phyloP scores from a whole-genome alignment of 257 asterid species.

The Scutellaria minor region DNA sequence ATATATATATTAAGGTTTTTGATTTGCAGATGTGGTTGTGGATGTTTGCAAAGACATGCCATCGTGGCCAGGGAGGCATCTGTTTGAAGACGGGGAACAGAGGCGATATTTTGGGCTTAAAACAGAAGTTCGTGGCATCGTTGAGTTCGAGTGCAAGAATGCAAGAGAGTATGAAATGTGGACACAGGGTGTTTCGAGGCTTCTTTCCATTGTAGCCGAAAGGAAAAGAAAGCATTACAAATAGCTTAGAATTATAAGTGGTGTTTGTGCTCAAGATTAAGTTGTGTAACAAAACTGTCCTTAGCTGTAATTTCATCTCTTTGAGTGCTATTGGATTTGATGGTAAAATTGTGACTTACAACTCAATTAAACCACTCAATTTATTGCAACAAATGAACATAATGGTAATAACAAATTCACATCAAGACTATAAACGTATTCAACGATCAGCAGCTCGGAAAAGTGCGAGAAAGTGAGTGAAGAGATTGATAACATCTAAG shows the following conservation, averaged over 20 bases:
- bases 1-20: neutral
- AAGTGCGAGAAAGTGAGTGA: neutral
- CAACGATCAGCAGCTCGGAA: no score
- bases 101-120: conserved; percentile 86
- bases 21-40: conserved; percentile 70
- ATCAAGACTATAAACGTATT: no score
- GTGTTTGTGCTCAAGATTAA: neutral
- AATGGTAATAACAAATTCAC: no score
- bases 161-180: conserved; percentile 68
- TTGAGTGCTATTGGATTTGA: conserved; percentile 24
- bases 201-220: conserved; percentile 58
- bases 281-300: conserved; percentile 23
- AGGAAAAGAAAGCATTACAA: conserved; percentile 53
- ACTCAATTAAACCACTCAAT: no score
- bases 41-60: conserved; percentile 79
- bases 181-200: conserved; percentile 73
- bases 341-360: conserved; percentile 1
- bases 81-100: conserved; percentile 92
- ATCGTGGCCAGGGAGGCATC: conserved; percentile 98
- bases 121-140: conserved; percentile 77
- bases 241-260: neutral
- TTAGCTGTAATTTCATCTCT: conserved; percentile 27
- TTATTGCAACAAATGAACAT: no score
- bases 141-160: conserved; percentile 67
- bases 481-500: conserved; percentile 58